phyloP scores from a whole-genome alignment of 2,329 filamentous ascomycete species.

The Sporothrix protearum region DNA sequence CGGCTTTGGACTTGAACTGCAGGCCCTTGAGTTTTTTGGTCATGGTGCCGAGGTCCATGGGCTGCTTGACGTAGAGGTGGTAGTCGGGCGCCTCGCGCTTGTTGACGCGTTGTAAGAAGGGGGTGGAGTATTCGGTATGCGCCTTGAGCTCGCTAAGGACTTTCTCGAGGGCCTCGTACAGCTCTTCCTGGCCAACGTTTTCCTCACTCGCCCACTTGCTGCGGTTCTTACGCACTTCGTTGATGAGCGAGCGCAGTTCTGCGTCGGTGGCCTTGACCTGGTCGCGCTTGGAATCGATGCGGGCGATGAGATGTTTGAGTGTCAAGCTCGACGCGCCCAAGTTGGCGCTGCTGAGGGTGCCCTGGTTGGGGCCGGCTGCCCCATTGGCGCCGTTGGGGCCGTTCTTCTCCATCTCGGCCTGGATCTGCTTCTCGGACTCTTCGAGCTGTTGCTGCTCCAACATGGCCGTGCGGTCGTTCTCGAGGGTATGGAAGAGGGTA shows the following conservation, averaged over 20 bases:
- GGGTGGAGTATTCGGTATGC: conserved; percentile 94
- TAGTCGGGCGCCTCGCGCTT: conserved; percentile 97
- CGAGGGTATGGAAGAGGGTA: conserved; percentile 89
- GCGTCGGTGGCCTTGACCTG: conserved; percentile 89
- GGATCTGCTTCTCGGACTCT: conserved; percentile 91
- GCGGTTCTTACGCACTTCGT: conserved; percentile 93
- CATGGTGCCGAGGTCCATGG: conserved; percentile 97
- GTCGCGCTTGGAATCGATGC: conserved; percentile 89
- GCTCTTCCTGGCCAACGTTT: conserved; percentile 92
- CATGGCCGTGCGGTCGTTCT: conserved; percentile 95
- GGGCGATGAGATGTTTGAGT: conserved; percentile 91
- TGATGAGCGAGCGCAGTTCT: conserved; percentile 87
- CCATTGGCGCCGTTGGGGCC: conserved; percentile 37
- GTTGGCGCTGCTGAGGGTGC: conserved; percentile 88
- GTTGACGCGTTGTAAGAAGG: conserved; percentile 89
- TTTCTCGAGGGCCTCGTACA: conserved; percentile 96
- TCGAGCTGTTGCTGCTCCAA: conserved; percentile 95
- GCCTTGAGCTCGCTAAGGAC: conserved; percentile 96
- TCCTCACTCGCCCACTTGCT: conserved; percentile 99
- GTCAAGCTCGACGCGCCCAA: conserved; percentile 93
- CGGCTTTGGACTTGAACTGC: conserved; percentile 81
- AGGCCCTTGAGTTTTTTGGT: conserved; percentile 90
- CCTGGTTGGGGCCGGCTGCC: conserved; percentile 61
- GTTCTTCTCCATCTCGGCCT: conserved; percentile 83
- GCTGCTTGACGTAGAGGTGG: conserved; percentile 86